Percentiles rank a stretch among this genome's conserved stretches.
These are phyloP conservation scores for Tylopilus felleus DNA, from an alignment of 768 basidiomycete species.

Conservation along the genomic window DNA sequence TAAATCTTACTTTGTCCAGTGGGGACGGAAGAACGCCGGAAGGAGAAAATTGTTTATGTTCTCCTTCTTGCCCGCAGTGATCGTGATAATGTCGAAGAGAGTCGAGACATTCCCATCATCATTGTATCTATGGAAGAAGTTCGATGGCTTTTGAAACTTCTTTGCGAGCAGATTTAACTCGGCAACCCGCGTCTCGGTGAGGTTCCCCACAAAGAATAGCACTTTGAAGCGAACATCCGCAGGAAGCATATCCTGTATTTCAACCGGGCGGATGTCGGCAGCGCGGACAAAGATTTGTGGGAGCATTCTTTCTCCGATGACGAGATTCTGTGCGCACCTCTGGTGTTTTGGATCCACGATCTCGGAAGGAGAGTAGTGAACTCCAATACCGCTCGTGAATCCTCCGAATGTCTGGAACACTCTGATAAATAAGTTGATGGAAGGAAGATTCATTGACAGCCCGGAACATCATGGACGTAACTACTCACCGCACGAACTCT, in stretches of 20 bases:
- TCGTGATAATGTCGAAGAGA: background rate
- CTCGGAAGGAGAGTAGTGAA: background rate
- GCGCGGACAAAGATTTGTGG: background rate
- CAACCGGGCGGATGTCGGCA: background rate
- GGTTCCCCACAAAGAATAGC: background rate
- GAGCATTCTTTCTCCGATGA: background rate
- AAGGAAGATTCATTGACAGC: background rate
- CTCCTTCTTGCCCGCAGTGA: background rate
- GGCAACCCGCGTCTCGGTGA: background rate
- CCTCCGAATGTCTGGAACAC: background rate
- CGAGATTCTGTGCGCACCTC: background rate
- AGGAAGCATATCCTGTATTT: conserved; percentile 1
- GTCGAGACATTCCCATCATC: background rate
- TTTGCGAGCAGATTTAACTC: background rate
- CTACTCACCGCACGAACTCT: background rate
- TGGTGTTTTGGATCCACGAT: background rate
- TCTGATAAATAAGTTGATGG: background rate
- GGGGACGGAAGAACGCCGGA: conserved; percentile 3
- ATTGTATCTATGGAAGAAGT: background rate
- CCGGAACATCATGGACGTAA: background rate
- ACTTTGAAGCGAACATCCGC: background rate
- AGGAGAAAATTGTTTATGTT: background rate
- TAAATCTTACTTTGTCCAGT: background rate
- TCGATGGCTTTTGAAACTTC: background rate
- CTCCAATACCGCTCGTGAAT: background rate